phyloP scores from a whole-genome alignment of 257 asterid species.

The Solanum tarijense region DNA sequence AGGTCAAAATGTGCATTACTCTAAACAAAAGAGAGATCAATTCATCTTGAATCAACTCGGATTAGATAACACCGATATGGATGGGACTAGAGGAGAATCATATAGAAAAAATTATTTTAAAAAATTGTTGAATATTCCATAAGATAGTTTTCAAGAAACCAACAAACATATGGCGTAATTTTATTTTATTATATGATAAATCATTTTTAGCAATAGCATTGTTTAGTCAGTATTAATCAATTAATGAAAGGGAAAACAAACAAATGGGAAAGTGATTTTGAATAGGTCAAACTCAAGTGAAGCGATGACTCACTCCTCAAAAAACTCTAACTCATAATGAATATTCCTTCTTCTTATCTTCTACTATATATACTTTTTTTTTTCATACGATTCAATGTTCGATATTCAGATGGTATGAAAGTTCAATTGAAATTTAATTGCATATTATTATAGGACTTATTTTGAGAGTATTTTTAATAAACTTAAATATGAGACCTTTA shows the following conservation, averaged over 20 bases:
- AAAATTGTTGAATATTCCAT: neutral
- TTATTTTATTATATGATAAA: neutral
- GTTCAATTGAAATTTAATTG: too few relatives aligned
- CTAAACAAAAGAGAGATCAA: neutral
- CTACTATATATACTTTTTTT: too few relatives aligned
- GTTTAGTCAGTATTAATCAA: neutral
- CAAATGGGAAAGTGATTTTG: neutral
- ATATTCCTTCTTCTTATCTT: neutral
- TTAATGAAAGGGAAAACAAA: neutral
- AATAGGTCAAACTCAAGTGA: neutral
- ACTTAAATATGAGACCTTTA: too few relatives aligned
- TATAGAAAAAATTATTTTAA: neutral
- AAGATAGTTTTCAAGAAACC: neutral
- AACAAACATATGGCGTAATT: neutral
- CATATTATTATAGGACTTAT: too few relatives aligned
- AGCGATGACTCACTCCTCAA: neutral
- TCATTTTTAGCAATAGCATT: neutral
- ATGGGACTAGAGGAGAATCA: neutral
- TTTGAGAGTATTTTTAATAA: too few relatives aligned
- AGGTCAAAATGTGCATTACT: neutral
- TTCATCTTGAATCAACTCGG: neutral
- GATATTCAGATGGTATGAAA: too few relatives aligned
- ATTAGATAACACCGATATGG: neutral
- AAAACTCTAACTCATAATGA: neutral
- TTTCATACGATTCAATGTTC: too few relatives aligned